phyloP scores from a whole-genome alignment of 768 basidiomycete genomes.

The Trametes gibbosa region DNA sequence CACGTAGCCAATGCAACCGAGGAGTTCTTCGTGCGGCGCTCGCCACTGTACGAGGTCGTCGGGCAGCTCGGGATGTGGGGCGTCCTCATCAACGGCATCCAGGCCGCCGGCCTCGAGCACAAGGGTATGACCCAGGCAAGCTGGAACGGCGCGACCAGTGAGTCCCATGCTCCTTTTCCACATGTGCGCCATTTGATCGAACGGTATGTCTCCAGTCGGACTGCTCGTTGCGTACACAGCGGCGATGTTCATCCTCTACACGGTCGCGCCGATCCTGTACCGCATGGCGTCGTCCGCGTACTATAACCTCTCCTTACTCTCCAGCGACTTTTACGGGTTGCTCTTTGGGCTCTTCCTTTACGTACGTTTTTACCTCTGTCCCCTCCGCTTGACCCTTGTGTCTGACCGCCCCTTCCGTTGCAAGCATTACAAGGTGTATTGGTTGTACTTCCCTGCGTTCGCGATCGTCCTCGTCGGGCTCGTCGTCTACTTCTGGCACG shows the following conservation, averaged over 20 bases:
- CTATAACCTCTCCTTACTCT: constrained; percentile 82
- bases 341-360: constrained; percentile 69
- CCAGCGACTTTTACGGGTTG: constrained; percentile 85
- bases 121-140: constrained; percentile 57
- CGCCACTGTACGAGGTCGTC: constrained; percentile 84
- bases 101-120: constrained; percentile 75
- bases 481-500: constrained; percentile 83
- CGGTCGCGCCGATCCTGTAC: constrained; percentile 81
- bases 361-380: constrained; percentile 33
- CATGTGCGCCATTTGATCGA: no score
- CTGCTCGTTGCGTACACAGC: constrained; percentile 51
- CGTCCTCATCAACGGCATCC: constrained; percentile 72
- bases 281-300: constrained; percentile 83
- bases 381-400: constrained; percentile 14
- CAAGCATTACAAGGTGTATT: constrained; percentile 80
- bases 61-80: constrained; percentile 89
- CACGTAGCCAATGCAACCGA: constrained; percentile 78
- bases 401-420: not conserved
- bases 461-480: constrained; percentile 68
- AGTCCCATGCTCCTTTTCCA: constrained; percentile 25
- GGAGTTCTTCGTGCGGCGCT: constrained; percentile 78
- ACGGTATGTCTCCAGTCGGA: constrained; percentile 37
- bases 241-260: constrained; percentile 85
- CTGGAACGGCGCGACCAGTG: constrained; percentile 74
- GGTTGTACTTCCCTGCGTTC: constrained; percentile 87